phyloP scores from a whole-genome alignment of 805 yeast genomes.

The Saturnispora zaruensis region DNA sequence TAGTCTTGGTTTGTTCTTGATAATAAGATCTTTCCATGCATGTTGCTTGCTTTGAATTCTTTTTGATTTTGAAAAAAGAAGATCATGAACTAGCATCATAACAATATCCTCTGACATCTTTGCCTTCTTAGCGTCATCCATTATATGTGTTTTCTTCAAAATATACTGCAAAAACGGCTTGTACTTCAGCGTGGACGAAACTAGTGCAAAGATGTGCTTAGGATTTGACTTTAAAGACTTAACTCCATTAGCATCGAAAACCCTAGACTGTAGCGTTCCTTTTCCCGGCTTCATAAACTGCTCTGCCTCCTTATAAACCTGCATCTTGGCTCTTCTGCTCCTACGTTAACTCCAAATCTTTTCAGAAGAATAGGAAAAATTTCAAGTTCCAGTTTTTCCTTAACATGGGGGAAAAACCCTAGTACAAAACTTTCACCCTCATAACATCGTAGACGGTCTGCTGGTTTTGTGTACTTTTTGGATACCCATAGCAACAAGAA shows the following conservation, averaged over 20 bases:
- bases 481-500: not conserved
- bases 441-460: not conserved
- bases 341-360: not conserved
- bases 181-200: conserved; percentile 67
- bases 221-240: conserved; percentile 53
- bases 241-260: conserved; percentile 42
- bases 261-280: conserved; percentile 47
- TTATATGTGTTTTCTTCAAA: conserved; percentile 59
- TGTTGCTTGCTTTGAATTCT: conserved; percentile 86
- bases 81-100: conserved; percentile 69
- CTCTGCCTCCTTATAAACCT: conserved; percentile 35
- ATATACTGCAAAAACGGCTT: conserved; percentile 54
- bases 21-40: conserved; percentile 71
- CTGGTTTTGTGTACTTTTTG: not conserved
- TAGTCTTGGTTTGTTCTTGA: conserved; percentile 71
- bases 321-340: conserved; percentile 20
- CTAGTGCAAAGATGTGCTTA: conserved; percentile 78
- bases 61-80: conserved; percentile 64
- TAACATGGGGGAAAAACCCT: conserved; percentile 3
- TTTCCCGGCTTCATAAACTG: conserved; percentile 33
- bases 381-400: not conserved
- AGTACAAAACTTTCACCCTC: not conserved
- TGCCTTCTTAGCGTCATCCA: conserved; percentile 39
- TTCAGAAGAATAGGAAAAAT: not conserved
- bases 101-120: conserved; percentile 47